A percentile compares a stretch with the other conserved stretches of the same genome.
phyloP scores from a whole-genome alignment of 202 grass and related monocot genomes.

The Carex arenaria region DNA sequence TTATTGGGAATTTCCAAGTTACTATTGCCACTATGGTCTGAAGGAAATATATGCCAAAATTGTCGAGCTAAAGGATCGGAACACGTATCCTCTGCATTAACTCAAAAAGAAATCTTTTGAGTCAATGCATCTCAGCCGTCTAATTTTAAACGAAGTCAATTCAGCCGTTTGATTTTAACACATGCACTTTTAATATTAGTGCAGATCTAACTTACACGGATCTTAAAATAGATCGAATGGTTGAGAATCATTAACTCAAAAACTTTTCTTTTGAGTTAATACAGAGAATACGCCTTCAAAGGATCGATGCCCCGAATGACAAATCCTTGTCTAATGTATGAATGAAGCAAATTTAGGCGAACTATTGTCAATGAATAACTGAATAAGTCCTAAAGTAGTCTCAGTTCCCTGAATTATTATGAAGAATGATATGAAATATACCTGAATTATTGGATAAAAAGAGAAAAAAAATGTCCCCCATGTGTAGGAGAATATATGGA shows the following conservation, averaged over 20 bases:
- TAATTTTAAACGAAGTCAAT: too few species aligned
- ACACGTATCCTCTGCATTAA: too few species aligned
- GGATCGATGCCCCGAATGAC: neutral
- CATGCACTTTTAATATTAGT: too few species aligned
- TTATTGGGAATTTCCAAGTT: neutral
- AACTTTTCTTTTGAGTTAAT: too few species aligned
- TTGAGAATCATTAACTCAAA: too few species aligned
- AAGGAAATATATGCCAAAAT: neutral
- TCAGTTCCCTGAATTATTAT: slow-evolving; percentile 42
- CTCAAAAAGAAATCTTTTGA: too few species aligned
- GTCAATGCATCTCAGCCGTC: too few species aligned
- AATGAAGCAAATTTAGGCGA: neutral
- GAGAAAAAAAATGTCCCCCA: neutral
- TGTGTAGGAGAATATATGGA: neutral
- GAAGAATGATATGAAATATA: slow-evolving; percentile 12
- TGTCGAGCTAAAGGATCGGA: neutral
- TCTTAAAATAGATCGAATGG: too few species aligned
- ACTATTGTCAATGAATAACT: neutral
- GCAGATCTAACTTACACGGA: too few species aligned
- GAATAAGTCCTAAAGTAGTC: slow-evolving; percentile 2
- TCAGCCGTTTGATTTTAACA: too few species aligned
- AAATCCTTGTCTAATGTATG: neutral
- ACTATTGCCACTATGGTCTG: neutral
- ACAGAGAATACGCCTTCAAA: neutral
- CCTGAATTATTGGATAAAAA: slow-evolving; percentile 30